A percentile compares a stretch with the other conserved stretches of the same genome.
Conservation (phyloP, 2,329 filamentous ascomycete species). For the Penicillium digitatum region DNA sequence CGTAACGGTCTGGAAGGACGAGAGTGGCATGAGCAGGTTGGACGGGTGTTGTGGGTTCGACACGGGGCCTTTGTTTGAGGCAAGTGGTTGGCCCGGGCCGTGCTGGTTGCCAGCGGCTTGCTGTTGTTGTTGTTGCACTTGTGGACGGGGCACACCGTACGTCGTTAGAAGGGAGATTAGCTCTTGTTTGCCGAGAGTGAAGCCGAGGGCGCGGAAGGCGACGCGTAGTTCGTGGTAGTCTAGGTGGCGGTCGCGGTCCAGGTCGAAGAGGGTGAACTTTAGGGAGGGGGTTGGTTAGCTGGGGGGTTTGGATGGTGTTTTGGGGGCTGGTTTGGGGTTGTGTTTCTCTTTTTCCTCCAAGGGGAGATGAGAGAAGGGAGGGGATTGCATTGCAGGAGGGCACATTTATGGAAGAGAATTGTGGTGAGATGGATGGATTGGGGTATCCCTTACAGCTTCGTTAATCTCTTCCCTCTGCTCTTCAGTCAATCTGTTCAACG, state of each 20-base stretch:
- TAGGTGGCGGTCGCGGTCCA: conserved; percentile 88
- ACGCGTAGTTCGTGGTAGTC: conserved; percentile 99
- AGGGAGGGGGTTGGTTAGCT: neutral
- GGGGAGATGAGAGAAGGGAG: neutral
- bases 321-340: neutral
- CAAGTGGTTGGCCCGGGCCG: conserved; percentile 32
- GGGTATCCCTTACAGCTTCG: conserved; percentile 67
- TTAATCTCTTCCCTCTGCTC: conserved; percentile 91
- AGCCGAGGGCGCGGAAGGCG: conserved; percentile 90
- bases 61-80: conserved; percentile 25
- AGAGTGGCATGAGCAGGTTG: conserved; percentile 68
- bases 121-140: conserved; percentile 46
- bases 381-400: neutral
- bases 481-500: conserved; percentile 63
- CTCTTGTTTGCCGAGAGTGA: conserved; percentile 81
- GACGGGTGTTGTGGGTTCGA: conserved; percentile 56
- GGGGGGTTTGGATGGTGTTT: neutral
- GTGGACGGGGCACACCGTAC: conserved; percentile 68
- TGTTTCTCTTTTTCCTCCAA: neutral
- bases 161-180: conserved; percentile 75
- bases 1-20: conserved; percentile 70
- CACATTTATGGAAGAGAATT: neutral
- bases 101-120: neutral
- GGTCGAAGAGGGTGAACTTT: conserved; percentile 91
- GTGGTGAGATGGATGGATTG: neutral